Base-by-base conservation (phyloP, 2,329 filamentous ascomycete genomes). In the Parascedosporium putredinis region DNA sequence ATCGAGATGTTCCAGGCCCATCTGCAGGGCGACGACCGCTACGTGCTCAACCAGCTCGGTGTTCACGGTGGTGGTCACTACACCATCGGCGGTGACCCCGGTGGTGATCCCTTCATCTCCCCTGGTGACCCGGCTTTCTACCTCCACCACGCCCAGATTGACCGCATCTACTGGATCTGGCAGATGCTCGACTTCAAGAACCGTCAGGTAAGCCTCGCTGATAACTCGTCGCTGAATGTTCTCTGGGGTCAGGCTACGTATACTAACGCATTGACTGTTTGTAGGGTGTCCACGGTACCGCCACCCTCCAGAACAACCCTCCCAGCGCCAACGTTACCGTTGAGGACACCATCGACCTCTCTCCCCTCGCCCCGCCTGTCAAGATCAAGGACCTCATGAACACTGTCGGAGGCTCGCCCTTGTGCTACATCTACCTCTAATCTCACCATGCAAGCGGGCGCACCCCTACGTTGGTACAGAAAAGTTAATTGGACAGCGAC, bases 341-440 rank as follows among this genome's bases (percentile, higher is more conserved):
- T n/a, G 42, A 45, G 23, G 48, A 50, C 22, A 5, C 31, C 23
- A 36, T 50, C 27, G 48, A 50, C 40, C 8, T 50, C 31, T 67
- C 14, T 1, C 57, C 55, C 0, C 51, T 73, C 12, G 62, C 65
- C 8, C 62, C 64, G 47, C 52, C 59, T 3, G 54, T 66, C 4
- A 59, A 60, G 33, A 68, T 67, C 49, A 55, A 59, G 46, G 54
- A 67, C 45, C 53, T 69, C 33, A 64, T 71, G 56, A 67, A 64
- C 50, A 73, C 69, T 0, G 59, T 67, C 16, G 66, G 60, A 8
- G 68, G 64, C 0, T 53, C 57, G 5, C 67, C 67, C 4, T 64
- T 72, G 44, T 74, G 70, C 52, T 73, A 73, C 54, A 62, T 72
- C 27, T 73, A 74, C 33, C 29, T 50, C 16, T 52, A 44, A 52